Percentiles rank a stretch among this genome's conserved stretches.
Evolutionary conservation across 257 asterid species (phyloP).

Genomic region (Przewalskia tangutica): DNA sequence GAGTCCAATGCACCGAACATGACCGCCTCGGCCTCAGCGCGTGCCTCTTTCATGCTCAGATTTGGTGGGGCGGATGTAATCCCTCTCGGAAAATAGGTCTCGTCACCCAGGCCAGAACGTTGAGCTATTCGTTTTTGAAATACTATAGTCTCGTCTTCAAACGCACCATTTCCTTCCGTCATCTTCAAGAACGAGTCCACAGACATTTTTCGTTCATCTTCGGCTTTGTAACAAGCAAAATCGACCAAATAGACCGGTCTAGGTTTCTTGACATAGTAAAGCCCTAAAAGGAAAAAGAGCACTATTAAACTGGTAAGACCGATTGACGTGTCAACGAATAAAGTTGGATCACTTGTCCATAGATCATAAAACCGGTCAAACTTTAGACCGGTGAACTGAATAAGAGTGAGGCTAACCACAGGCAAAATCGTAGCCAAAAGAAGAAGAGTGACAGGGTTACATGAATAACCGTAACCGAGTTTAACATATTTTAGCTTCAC

Average conservation of each 20-base stretch:
- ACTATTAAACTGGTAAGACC: conserved; percentile 16
- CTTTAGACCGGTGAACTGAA: conserved; percentile 24
- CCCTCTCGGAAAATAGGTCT: conserved; percentile 27
- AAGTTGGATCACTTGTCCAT: conserved; percentile 10
- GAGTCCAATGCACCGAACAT: conserved; percentile 50
- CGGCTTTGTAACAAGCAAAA: conserved; percentile 47
- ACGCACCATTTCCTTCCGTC: conserved; percentile 26
- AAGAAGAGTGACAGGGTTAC: conserved; percentile 38
- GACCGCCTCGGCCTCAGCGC: conserved; percentile 40
- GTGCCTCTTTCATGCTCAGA: conserved; percentile 28
- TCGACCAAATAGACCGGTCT: conserved; percentile 34
- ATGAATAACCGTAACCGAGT: conserved; percentile 60
- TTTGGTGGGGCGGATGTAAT: conserved; percentile 23
- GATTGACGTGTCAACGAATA: conserved; percentile 32
- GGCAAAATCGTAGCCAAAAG: conserved; percentile 21
- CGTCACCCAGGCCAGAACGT: conserved; percentile 39
- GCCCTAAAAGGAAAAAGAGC: conserved; percentile 26
- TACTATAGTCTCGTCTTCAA: conserved; percentile 2
- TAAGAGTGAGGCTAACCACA: conserved; percentile 17
- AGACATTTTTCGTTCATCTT: conserved; percentile 31
- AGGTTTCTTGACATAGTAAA: conserved; percentile 44
- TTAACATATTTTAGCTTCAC: conserved; percentile 52
- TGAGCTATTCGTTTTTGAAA: conserved; percentile 20
- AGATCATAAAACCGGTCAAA: conserved; percentile 23
- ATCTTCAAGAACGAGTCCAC: conserved; percentile 22